phyloP scores from a whole-genome alignment of 192 early-diverging fungal species.

The Linnemannia schmuckeri region DNA sequence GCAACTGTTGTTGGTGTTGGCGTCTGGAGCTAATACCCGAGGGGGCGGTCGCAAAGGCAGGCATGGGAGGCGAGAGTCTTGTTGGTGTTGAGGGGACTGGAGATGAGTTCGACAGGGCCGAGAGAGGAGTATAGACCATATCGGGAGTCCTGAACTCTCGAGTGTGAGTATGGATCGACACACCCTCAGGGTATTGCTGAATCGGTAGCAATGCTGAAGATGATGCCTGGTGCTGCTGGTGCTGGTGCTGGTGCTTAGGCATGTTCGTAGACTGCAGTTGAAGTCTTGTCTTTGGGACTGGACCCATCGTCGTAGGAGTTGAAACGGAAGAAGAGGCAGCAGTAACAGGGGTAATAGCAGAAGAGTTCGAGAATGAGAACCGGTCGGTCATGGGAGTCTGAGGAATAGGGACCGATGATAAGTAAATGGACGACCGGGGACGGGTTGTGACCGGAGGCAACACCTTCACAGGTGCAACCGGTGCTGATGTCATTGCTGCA shows the following conservation, averaged over 20 bases:
- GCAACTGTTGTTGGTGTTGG: slow-evolving; percentile 3
- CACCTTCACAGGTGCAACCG: neutral
- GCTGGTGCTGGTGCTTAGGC: neutral
- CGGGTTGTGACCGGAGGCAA: slow-evolving; percentile 11
- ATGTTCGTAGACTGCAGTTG: neutral
- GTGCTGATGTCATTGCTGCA: neutral
- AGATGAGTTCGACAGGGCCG: neutral
- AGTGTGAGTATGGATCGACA: neutral
- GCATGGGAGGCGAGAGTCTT: slow-evolving; percentile 9
- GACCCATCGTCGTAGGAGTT: neutral
- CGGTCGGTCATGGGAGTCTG: slow-evolving; percentile 22
- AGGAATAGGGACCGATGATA: slow-evolving; percentile 3
- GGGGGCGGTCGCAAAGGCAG: slow-evolving; percentile 11
- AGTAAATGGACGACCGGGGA: slow-evolving; percentile 25
- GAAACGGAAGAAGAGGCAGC: neutral
- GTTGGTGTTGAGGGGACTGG: slow-evolving; percentile 9
- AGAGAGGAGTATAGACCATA: slow-evolving; percentile 1
- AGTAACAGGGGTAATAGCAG: neutral
- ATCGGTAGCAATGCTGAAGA: neutral
- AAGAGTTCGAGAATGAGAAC: slow-evolving; percentile 19
- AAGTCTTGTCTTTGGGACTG: neutral
- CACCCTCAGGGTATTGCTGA: slow-evolving; percentile 22
- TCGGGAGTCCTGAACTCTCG: neutral
- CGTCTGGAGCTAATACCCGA: neutral
- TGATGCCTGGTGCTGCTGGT: neutral